Evolutionary conservation across 1,139 yeast species (phyloP).

Genomic region (Pichia sp.): DNA sequence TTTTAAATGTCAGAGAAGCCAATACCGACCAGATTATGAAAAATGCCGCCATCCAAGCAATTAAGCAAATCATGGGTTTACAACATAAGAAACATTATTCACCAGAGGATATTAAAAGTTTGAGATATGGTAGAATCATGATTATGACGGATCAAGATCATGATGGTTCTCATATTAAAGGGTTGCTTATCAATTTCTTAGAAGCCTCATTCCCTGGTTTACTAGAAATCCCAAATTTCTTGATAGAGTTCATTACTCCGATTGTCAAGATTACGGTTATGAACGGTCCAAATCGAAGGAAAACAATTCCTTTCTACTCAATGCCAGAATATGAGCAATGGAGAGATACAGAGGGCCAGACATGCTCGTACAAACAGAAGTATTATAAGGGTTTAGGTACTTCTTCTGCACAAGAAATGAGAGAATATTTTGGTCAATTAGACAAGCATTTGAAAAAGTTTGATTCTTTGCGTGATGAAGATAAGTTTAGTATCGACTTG

Average conservation of each 20-base stretch:
- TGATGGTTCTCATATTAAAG: conserved; percentile 98
- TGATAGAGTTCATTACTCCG: conserved; percentile 93
- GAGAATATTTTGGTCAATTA: conserved; percentile 81
- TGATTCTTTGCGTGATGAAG: conserved; percentile 75
- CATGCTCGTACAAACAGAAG: conserved; percentile 83
- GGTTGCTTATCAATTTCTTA: conserved; percentile 85
- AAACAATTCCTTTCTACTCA: conserved; percentile 70
- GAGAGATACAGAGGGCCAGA: conserved; percentile 78
- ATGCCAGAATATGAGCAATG: conserved; percentile 96
- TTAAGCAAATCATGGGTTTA: conserved; percentile 91
- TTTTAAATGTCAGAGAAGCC: conserved; percentile 94
- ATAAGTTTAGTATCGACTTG: conserved; percentile 73
- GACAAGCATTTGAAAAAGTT: conserved; percentile 83
- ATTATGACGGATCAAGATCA: conserved; percentile 99
- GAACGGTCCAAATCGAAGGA: conserved; percentile 48
- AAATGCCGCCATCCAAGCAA: conserved; percentile 89
- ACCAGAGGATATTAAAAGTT: conserved; percentile 51
- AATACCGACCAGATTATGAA: conserved; percentile 88
- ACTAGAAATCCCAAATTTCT: conserved; percentile 82
- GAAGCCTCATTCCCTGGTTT: conserved; percentile 95
- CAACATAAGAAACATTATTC: conserved; percentile 83
- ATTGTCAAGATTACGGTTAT: conserved; percentile 83
- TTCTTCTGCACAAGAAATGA: conserved; percentile 70
- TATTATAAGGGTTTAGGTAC: conserved; percentile 99
- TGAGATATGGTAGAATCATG: conserved; percentile 96